Evolutionary conservation across 805 yeast genomes (phyloP), one percentile per base, ranked within the genome.

Genomic region (Ogataea haglerorum): DNA sequence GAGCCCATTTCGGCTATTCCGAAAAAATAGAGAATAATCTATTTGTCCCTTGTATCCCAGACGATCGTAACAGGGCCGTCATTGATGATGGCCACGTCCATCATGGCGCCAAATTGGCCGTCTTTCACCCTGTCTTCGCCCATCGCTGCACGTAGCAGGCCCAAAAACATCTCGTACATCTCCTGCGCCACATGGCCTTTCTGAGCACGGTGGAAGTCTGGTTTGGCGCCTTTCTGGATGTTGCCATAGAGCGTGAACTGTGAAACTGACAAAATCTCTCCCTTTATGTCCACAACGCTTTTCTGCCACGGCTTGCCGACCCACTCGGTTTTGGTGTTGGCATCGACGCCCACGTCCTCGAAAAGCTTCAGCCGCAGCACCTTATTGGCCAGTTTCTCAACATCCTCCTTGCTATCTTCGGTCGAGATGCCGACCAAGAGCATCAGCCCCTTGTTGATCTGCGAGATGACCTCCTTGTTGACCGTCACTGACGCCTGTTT

Each of bases 81-180:
- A 56, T 93, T 93, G 10, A 82, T 78, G 45, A 91, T 63, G 1
- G 75, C 74, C 12, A 95, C 96, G 48, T 87, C 95, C 99, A 93
- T 93, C 96, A 91, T 86, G 9, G 91, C 98, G 0, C 98, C 99
- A 59, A 93, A 93, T 40, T 77, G 70, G 2, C 99, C 99, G 53
- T 90, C 96, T 48, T 82, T 73, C 3, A 89, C 95, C 34, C 76
- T 77, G 0, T 71, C 79, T 1, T 69, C 73, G 0, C 85, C 85
- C 42, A 87, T 45, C n/a, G 74, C 75, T 1, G 51, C 54, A 45
- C 69, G 62, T 43, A 86, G 62, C 16, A 67, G 56, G 2, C 40
- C 35, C 40, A 85, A 60, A 45, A 87, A 82, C 34, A 60, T 55
- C 8, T 78, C 70, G 45, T 80, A 82, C 37, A 78, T 58, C 28